Percentiles rank a stretch among this genome's conserved stretches.
phyloP scores from a whole-genome alignment of 345 rosid genomes.

The Dipteronia sinensis region DNA sequence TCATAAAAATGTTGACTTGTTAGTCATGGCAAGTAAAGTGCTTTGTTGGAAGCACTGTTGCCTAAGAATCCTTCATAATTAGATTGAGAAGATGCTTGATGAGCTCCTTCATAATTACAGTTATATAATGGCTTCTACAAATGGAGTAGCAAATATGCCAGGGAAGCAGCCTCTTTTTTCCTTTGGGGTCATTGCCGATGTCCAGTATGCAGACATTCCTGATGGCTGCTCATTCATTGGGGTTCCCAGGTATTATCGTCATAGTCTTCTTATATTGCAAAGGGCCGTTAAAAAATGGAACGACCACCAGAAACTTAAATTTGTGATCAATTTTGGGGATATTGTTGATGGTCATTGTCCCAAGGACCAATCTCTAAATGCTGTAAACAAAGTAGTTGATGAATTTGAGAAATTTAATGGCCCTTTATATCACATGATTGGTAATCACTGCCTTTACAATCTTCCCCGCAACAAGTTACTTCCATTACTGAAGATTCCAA shows the following conservation, averaged over 20 bases:
- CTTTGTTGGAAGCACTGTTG: not conserved
- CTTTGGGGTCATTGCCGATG: slow-evolving; percentile 86
- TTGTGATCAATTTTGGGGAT: slow-evolving; percentile 82
- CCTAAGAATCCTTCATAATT: not conserved
- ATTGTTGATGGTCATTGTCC: slow-evolving; percentile 86
- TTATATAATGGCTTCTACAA: slow-evolving; percentile 53
- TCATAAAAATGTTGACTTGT: not conserved
- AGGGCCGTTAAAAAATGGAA: slow-evolving; percentile 84
- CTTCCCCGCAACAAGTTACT: slow-evolving; percentile 76
- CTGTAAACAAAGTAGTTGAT: slow-evolving; percentile 48
- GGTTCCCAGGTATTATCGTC: slow-evolving; percentile 79
- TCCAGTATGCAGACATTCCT: slow-evolving; percentile 90
- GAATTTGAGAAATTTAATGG: slow-evolving; percentile 72
- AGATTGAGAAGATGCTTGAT: not conserved
- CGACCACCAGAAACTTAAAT: slow-evolving; percentile 52
- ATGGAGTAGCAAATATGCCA: slow-evolving; percentile 29
- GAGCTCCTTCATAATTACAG: slow-evolving; percentile 1
- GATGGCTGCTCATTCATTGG: slow-evolving; percentile 83
- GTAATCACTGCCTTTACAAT: slow-evolving; percentile 96
- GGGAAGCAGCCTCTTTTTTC: slow-evolving; percentile 72
- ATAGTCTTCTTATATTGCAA: slow-evolving; percentile 71
- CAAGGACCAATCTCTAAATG: slow-evolving; percentile 58
- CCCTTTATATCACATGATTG: slow-evolving; percentile 84
- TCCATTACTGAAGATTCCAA: slow-evolving; percentile 68
- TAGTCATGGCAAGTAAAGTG: not conserved